Conservation (phyloP, 2,329 filamentous ascomycete species). For the Neonectria punicea region DNA sequence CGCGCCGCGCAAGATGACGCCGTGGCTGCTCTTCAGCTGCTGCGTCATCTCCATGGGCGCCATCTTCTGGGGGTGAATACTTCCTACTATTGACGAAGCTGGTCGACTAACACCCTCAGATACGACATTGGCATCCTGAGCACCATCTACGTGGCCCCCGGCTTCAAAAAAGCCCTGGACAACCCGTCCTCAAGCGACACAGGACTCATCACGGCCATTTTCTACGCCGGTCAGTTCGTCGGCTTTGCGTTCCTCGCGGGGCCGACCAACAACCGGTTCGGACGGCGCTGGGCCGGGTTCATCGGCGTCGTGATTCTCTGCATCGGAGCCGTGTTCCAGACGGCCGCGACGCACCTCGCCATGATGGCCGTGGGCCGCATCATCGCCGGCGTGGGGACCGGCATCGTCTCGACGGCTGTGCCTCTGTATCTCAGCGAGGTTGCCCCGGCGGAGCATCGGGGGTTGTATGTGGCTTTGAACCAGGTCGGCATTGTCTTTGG, state of each 20-base stretch:
- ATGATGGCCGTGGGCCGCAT: slow-evolving; percentile 63
- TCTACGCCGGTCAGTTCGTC: slow-evolving; percentile 66
- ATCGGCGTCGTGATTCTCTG: slow-evolving; percentile 58
- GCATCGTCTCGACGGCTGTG: slow-evolving; percentile 65
- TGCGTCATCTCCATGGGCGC: slow-evolving; percentile 32
- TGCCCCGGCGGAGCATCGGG: slow-evolving; percentile 62
- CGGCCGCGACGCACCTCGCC: slow-evolving; percentile 52
- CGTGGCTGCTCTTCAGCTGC: slow-evolving; percentile 28
- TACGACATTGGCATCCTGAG: slow-evolving; percentile 41
- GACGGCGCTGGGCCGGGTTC: slow-evolving; percentile 62
- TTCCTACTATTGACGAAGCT: background rate
- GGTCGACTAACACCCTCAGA: background rate
- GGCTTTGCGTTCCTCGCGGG: slow-evolving; percentile 67
- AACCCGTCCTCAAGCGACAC: slow-evolving; percentile 57
- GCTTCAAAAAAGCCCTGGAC: slow-evolving; percentile 60
- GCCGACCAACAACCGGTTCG: slow-evolving; percentile 60
- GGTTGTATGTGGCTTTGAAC: slow-evolving; percentile 67
- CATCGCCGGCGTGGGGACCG: slow-evolving; percentile 63
- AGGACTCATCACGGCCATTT: slow-evolving; percentile 65
- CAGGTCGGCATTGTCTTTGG: slow-evolving; percentile 68
- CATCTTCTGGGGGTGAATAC: slow-evolving; percentile 33
- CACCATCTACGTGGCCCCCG: slow-evolving; percentile 62
- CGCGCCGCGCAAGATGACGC: slow-evolving; percentile 16
- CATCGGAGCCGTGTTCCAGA: slow-evolving; percentile 61
- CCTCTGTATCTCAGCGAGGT: slow-evolving; percentile 70